A percentile compares a stretch with the other conserved stretches of the same genome.
These are phyloP conservation scores for Eutrema japonicum DNA, from an alignment of 345 rosid species.

Conservation along the genomic window DNA sequence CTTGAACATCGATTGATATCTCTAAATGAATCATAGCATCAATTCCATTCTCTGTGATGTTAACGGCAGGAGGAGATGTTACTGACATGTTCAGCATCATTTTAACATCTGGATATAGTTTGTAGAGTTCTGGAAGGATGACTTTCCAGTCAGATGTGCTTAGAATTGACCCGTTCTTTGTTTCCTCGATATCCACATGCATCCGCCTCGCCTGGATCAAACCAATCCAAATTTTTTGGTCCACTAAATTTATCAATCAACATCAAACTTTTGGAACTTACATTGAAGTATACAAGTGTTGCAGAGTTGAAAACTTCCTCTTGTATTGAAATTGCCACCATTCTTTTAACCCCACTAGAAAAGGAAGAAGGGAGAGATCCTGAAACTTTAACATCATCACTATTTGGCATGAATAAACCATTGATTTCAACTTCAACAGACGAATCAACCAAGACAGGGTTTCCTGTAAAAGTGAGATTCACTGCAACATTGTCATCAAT, in stretches of 20 bases:
- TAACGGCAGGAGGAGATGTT: constrained; percentile 60
- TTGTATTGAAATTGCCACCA: constrained; percentile 58
- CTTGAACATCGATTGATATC: constrained; percentile 55
- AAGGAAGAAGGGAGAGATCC: constrained; percentile 33
- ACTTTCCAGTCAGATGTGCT: constrained; percentile 75
- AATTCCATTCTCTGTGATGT: constrained; percentile 47
- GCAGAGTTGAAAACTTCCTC: constrained; percentile 68
- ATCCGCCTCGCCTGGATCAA: constrained; percentile 61
- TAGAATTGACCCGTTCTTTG: constrained; percentile 54
- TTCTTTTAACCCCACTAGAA: constrained; percentile 41
- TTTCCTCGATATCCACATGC: constrained; percentile 55
- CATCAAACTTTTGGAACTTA: constrained; percentile 43
- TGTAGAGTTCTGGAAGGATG: constrained; percentile 64
- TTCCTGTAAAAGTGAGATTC: constrained; percentile 63
- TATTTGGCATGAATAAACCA: constrained; percentile 57
- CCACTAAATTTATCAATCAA: constrained; percentile 29
- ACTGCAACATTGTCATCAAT: constrained; percentile 56
- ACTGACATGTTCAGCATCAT: constrained; percentile 58
- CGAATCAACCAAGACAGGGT: constrained; percentile 55
- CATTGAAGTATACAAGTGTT: constrained; percentile 67
- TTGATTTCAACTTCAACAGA: constrained; percentile 54
- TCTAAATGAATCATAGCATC: constrained; percentile 52
- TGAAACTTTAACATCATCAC: constrained; percentile 34
- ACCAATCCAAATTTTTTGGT: not conserved
- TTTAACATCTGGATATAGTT: constrained; percentile 58